phyloP scores from a whole-genome alignment of 2,329 filamentous ascomycete species.

The Pseudocercospora vitis region DNA sequence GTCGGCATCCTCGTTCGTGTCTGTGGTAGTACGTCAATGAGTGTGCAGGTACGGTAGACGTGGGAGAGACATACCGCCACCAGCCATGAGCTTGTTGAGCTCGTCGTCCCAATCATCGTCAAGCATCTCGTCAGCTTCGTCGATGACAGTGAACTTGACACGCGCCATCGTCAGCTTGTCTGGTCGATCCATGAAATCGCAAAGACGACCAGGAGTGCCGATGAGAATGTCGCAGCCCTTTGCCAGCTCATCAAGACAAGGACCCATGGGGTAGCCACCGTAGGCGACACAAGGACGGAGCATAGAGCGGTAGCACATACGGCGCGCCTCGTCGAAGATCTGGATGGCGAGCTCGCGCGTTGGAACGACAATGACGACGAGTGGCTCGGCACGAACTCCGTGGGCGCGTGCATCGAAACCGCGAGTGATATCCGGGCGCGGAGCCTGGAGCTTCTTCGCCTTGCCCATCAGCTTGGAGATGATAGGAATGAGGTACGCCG shows the following conservation, averaged over 20 bases:
- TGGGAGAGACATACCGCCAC: constrained; percentile 64
- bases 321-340: constrained; percentile 91
- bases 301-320: constrained; percentile 93
- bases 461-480: constrained; percentile 94
- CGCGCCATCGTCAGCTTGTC: constrained; percentile 69
- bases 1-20: constrained; percentile 74
- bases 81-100: constrained; percentile 72
- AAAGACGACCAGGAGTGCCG: constrained; percentile 80
- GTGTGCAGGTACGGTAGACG: neutral
- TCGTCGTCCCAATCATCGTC: constrained; percentile 73
- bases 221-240: constrained; percentile 89
- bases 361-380: constrained; percentile 82
- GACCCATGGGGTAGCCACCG: constrained; percentile 71
- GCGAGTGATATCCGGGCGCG: constrained; percentile 60
- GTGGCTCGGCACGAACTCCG: constrained; percentile 72
- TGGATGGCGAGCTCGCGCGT: constrained; percentile 89
- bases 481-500: constrained; percentile 85
- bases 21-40: constrained; percentile 34
- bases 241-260: constrained; percentile 70
- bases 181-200: constrained; percentile 76
- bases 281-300: constrained; percentile 88
- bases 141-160: constrained; percentile 75
- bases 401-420: constrained; percentile 55
- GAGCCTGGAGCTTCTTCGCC: constrained; percentile 79
- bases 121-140: constrained; percentile 94